phyloP scores from a whole-genome alignment of 2,329 filamentous ascomycete genomes.

The Trichoderma harzianum region DNA sequence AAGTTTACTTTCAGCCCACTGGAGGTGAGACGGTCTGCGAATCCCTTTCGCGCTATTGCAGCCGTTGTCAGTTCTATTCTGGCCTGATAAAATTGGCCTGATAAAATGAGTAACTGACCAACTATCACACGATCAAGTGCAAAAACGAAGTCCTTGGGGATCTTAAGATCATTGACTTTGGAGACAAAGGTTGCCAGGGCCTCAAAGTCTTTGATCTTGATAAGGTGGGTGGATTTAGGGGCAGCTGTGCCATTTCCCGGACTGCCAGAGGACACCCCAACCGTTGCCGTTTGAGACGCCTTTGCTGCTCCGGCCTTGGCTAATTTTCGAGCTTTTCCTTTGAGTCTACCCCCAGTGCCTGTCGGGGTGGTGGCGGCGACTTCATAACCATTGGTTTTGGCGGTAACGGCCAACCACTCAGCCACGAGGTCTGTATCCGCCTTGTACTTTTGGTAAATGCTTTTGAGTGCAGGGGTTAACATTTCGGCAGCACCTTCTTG shows the following conservation, averaged over 20 bases:
- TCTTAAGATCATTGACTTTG: not conserved
- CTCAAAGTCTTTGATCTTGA: not conserved
- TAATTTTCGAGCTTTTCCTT: not conserved
- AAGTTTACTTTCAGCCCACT: not conserved
- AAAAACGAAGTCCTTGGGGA: not conserved
- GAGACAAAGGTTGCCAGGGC: not conserved
- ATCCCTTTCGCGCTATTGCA: not conserved
- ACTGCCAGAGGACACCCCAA: no score
- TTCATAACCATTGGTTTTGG: not conserved
- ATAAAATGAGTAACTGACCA: not conserved
- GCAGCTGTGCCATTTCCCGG: not conserved
- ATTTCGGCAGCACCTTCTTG: not conserved
- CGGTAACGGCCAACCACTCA: not conserved
- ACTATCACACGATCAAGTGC: not conserved
- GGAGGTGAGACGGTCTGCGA: not conserved
- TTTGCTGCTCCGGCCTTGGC: not conserved
- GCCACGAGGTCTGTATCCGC: not conserved
- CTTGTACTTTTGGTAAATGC: not conserved
- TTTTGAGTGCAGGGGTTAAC: not conserved
- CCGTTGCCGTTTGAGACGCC: not conserved
- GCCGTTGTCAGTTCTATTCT: not conserved
- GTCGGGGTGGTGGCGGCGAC: not conserved
- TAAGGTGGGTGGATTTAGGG: not conserved
- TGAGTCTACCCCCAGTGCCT: not conserved
- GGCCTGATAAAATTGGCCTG: not conserved